Evolutionary conservation across 225 moss, liverwort and hornwort species (phyloP).

Genomic region (Polytrichum commune): DNA sequence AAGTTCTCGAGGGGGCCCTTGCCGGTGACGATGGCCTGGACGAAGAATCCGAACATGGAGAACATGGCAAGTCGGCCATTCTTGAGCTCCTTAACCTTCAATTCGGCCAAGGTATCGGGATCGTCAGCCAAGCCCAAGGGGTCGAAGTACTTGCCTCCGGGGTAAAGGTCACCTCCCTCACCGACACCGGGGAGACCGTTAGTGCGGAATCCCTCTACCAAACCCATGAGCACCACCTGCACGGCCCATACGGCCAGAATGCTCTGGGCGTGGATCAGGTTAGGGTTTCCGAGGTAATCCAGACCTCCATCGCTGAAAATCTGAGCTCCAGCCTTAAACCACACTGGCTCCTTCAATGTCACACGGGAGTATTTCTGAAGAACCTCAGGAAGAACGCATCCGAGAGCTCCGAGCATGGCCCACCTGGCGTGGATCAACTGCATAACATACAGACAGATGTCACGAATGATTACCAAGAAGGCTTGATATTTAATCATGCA

Average conservation of each 20-base stretch:
- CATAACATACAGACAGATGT: not conserved
- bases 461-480: not conserved
- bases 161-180: slow-evolving; percentile 49
- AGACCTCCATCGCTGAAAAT: slow-evolving; percentile 51
- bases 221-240: slow-evolving; percentile 60
- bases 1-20: slow-evolving; percentile 58
- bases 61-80: slow-evolving; percentile 57
- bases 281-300: slow-evolving; percentile 59
- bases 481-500: too few relatives aligned
- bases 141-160: slow-evolving; percentile 61
- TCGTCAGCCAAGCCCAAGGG: slow-evolving; percentile 58
- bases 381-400: slow-evolving; percentile 40
- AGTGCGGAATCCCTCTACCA: slow-evolving; percentile 35
- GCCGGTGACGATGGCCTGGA: slow-evolving; percentile 60
- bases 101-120: slow-evolving; percentile 48
- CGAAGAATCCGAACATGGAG: slow-evolving; percentile 59
- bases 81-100: slow-evolving; percentile 64
- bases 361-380: slow-evolving; percentile 52
- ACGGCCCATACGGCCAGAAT: slow-evolving; percentile 62
- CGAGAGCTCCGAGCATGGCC: slow-evolving; percentile 53
- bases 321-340: slow-evolving; percentile 61
- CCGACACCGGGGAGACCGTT: slow-evolving; percentile 35
- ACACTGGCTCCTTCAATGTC: slow-evolving; percentile 40
- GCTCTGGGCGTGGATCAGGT: slow-evolving; percentile 49
- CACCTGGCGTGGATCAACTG: slow-evolving; percentile 54